Base-by-base conservation (phyloP, 2,329 filamentous ascomycete genomes). In the Apiospora koreana region DNA sequence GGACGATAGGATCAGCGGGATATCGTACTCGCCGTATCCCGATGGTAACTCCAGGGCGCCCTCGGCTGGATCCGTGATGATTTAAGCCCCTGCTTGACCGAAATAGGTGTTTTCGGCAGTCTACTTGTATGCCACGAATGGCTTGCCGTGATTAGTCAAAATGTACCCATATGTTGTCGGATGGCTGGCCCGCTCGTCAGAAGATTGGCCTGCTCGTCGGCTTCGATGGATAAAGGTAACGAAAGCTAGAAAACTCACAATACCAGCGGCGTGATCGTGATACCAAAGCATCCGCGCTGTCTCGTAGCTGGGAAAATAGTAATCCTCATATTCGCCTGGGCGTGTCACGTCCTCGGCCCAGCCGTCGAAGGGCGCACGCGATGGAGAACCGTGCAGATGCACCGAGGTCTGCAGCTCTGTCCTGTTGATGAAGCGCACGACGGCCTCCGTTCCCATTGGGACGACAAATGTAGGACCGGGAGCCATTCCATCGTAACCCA, bases 291-390 rank as follows among this genome's bases (percentile, higher is more conserved):
- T 82, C 46, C 88, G 82, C 1, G 83, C 86, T 48, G 81, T 82
- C 75, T 89, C 84, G 18, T 77, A 79, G 75, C 90, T 90, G 12
- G 88, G 87, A 73, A 88, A 91, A 76, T 89, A 90, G 76, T 90
- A 76, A 50, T 75, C 88, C 76, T 90, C 89, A 78, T 85, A 88
- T 74, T 89, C 79, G 0, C 86, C 86, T 0, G 84, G 82, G 0
- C 78, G 65, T 0, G 85, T 85, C n/a, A 82, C 79, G 71, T 89
- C 88, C 64, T 83, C 82, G 1, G 87, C 87, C 86, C 86, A 89
- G 0, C 86, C 86, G 71, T 87, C 86, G 58, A 83, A 86, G 7
- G 83, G 82, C 14, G 83, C 80, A 9, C 82, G 79, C 38, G 84
- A 84, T 48, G 82, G 86, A 16, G 85, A 87, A 0, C 88, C 87